Evolutionary conservation across 768 basidiomycete genomes (phyloP), one percentile per base, ranked within the genome.

Genomic region (Mycena rosella): DNA sequence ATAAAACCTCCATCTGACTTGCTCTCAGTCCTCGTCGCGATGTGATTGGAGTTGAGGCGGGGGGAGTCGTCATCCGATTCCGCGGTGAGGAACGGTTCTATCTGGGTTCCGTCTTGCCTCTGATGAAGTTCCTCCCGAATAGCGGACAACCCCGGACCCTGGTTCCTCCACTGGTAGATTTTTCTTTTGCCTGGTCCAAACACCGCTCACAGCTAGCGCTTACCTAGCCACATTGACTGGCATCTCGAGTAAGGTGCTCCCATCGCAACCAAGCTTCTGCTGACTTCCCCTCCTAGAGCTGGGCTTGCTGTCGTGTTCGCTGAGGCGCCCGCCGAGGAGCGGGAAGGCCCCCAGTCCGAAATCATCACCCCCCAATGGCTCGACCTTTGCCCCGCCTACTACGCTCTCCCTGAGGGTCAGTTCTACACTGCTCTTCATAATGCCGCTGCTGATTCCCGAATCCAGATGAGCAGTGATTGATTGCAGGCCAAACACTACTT

Each of bases 81-180:
- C 15, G n/a, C n/a, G n/a, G n/a, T n/a, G 47, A 48, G 47, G 47
- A 6, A 26, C 2, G 47, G 6, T n/a, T 44, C n/a, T 20, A 6
- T 17, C 24, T 26, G 10, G 9, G 11, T 5, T 27, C 24, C 47
- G 2, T 48, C 47, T 26, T 14, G 14, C 18, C 44, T 48, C 26
- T n/a, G n/a, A n/a, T n/a, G n/a, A n/a, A n/a, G 11, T 48, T 26
- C 26, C 5, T 2, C 24, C 24, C 24, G 11, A 75, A 90, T 55
- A 83, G 88, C 89, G 9, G 87, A 91, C 73, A 90, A 90, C 76
- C 79, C 89, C 0, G 89, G 89, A 8, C 82, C 85, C 15, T 88
- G 86, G 84, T 78, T 82, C 74, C 72, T 82, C 38, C 81, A 81
- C 44, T 78, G 79, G 78, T 80, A 53, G 38, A 70, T 55, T 36